Evolutionary conservation across 495 filamentous ascomycete genomes (phyloP).

Genomic region (Astrocystis sublimbata): DNA sequence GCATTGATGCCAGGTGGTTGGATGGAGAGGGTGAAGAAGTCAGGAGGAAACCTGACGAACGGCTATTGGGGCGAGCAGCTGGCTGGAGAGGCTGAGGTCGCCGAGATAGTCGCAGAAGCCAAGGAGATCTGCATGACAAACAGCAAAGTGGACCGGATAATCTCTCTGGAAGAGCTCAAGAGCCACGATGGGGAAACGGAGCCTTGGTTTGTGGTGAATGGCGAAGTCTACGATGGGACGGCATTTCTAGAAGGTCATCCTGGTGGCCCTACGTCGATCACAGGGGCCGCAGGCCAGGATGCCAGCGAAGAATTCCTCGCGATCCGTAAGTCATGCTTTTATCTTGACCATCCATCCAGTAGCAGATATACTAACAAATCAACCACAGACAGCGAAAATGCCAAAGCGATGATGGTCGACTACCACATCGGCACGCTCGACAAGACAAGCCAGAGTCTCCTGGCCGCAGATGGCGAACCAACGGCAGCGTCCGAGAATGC

Average conservation of each 20-base stretch:
- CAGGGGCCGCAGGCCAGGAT: slow-evolving; percentile 79
- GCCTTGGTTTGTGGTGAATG: slow-evolving; percentile 92
- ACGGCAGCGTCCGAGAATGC: slow-evolving; percentile 11
- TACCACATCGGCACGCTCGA: slow-evolving; percentile 86
- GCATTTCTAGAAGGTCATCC: slow-evolving; percentile 83
- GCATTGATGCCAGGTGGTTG: slow-evolving; percentile 79
- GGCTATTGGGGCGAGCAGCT: slow-evolving; percentile 83
- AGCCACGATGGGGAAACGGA: slow-evolving; percentile 64
- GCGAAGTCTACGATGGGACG: slow-evolving; percentile 91
- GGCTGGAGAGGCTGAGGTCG: slow-evolving; percentile 54
- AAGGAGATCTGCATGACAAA: slow-evolving; percentile 82
- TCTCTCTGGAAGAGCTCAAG: slow-evolving; percentile 72
- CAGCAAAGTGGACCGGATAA: slow-evolving; percentile 59
- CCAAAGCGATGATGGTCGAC: slow-evolving; percentile 85
- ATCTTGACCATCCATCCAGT: neutral
- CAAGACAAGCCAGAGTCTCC: slow-evolving; percentile 53
- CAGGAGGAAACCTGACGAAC: slow-evolving; percentile 77
- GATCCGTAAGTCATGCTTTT: slow-evolving; percentile 70
- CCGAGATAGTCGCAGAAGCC: slow-evolving; percentile 40
- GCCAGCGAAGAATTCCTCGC: slow-evolving; percentile 92
- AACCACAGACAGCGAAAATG: slow-evolving; percentile 77
- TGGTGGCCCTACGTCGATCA: slow-evolving; percentile 86
- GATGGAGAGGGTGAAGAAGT: slow-evolving; percentile 95
- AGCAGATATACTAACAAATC: neutral
- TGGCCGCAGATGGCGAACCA: slow-evolving; percentile 38